These are phyloP conservation scores for Fagopyrum homotropicum DNA, from an alignment of 148 eudicot genomes.

Conservation along the genomic window DNA sequence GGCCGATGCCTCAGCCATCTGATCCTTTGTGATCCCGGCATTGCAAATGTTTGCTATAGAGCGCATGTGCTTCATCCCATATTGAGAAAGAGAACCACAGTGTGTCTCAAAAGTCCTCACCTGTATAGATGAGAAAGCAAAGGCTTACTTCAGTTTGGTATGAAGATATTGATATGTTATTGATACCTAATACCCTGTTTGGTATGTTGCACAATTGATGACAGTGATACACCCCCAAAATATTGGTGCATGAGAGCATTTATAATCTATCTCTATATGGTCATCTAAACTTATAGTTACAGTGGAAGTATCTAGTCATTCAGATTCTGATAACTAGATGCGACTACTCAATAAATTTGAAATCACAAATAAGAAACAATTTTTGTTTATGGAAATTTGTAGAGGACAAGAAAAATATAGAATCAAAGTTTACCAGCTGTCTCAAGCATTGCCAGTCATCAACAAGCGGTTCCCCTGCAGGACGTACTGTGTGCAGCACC, in stretches of 20 bases:
- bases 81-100: conserved; percentile 84
- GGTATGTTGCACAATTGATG: no score
- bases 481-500: conserved; percentile 50
- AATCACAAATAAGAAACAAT: neutral
- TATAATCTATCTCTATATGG: no score
- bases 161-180: neutral
- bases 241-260: no score
- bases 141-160: neutral
- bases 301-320: no score
- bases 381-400: neutral
- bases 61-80: conserved; percentile 99
- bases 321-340: no score
- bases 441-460: conserved; percentile 91
- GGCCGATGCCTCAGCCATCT: conserved; percentile 76
- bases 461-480: conserved; percentile 78
- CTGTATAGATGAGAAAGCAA: conserved; percentile 25
- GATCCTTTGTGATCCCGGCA: conserved; percentile 54
- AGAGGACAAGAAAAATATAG: neutral
- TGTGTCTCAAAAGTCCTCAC: conserved; percentile 77
- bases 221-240: no score
- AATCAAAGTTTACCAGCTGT: conserved; percentile 40
- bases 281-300: no score
- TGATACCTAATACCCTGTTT: no score
- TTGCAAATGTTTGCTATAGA: conserved; percentile 90
- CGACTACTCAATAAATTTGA: no score